These are phyloP conservation scores for Talaromyces trachyspermus DNA, from an alignment of 495 filamentous ascomycete species.

Conservation along the genomic window DNA sequence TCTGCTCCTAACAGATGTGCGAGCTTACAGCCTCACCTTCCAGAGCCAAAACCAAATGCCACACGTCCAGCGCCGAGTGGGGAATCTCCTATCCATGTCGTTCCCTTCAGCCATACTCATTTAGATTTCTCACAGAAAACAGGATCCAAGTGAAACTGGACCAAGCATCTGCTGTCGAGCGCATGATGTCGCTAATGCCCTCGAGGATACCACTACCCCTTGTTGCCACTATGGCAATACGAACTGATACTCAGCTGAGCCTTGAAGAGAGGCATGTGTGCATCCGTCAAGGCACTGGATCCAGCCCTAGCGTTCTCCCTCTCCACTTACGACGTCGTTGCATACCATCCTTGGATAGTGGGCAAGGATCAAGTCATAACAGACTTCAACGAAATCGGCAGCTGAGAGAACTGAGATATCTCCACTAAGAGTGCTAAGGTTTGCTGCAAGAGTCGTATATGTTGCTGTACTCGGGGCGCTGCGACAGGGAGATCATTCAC, in stretches of 20 bases:
- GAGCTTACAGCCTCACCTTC: constrained; percentile 33
- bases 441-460: no score
- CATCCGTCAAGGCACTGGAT: constrained; percentile 29
- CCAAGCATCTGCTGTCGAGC: constrained; percentile 50
- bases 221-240: constrained; percentile 41
- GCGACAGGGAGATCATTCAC: no score
- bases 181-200: constrained; percentile 33
- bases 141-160: constrained; percentile 43
- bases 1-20: constrained; percentile 43
- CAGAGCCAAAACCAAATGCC: constrained; percentile 30
- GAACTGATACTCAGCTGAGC: constrained; percentile 41
- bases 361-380: constrained; percentile 29
- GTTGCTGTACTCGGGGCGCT: no score
- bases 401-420: no score
- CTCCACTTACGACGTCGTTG: constrained; percentile 25
- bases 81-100: constrained; percentile 39
- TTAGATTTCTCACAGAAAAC: constrained; percentile 43
- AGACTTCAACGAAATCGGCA: constrained; percentile 38
- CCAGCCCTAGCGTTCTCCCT: constrained; percentile 20
- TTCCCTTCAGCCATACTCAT: constrained; percentile 51
- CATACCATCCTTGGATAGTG: constrained; percentile 24
- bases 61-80: constrained; percentile 36
- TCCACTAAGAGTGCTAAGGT: no score
- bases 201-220: constrained; percentile 32
- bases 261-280: constrained; percentile 47